Percentiles rank a stretch among this genome's conserved stretches.
Evolutionary conservation across 2,329 filamentous ascomycete genomes (phyloP).

Genomic region (Trichoderma guizhouense): DNA sequence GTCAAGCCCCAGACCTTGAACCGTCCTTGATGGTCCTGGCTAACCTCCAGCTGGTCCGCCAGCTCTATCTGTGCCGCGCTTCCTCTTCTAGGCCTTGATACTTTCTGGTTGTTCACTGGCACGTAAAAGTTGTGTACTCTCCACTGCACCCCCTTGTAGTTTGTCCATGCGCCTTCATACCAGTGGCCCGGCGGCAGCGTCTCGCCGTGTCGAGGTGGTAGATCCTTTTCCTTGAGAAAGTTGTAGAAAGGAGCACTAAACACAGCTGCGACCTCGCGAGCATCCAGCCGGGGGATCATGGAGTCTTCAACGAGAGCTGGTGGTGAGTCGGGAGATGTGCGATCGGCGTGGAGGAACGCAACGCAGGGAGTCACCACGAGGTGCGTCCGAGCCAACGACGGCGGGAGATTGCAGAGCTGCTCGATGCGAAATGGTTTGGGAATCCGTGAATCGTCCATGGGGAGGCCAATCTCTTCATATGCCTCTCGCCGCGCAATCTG

Average conservation of each 20-base stretch:
- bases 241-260: constrained; percentile 87
- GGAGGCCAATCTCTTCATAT: constrained; percentile 88
- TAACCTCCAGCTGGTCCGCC: constrained; percentile 43
- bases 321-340: constrained; percentile 33
- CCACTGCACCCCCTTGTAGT: constrained; percentile 78
- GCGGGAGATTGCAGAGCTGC: constrained; percentile 80
- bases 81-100: constrained; percentile 54
- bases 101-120: constrained; percentile 67
- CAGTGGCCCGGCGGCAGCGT: constrained; percentile 58
- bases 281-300: constrained; percentile 77
- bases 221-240: constrained; percentile 65
- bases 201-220: constrained; percentile 41
- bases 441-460: constrained; percentile 64
- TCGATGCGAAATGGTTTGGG: constrained; percentile 79
- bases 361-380: constrained; percentile 73
- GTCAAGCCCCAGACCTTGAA: constrained; percentile 97
- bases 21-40: constrained; percentile 45
- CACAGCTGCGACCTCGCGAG: constrained; percentile 87
- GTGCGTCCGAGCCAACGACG: constrained; percentile 69
- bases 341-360: constrained; percentile 68
- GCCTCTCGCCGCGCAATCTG: constrained; percentile 87
- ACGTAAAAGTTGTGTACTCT: constrained; percentile 89
- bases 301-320: constrained; percentile 58
- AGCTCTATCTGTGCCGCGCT: constrained; percentile 34
- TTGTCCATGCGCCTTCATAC: constrained; percentile 82